Base-by-base conservation (phyloP, 495 filamentous ascomycete genomes). In the Hypoxylon lenormandii region DNA sequence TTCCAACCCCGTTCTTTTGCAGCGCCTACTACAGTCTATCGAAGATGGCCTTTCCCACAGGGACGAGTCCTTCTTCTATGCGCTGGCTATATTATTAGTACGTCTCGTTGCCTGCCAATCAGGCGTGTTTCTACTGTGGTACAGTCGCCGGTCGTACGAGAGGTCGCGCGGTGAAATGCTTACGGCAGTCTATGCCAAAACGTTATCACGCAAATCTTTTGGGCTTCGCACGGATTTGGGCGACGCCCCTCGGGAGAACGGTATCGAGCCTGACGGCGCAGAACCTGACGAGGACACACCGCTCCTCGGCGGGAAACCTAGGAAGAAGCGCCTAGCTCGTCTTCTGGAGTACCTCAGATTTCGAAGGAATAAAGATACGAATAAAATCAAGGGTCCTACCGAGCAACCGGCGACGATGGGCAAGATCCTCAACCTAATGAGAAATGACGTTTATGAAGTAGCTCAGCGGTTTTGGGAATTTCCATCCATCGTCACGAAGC, bases 111-210 rank as follows among this genome's bases (percentile, higher is more conserved):
- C 82, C 36, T 79, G 83, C 0, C 92, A 96, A 56, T 87, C 86
- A 0, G 84, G 83, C 8, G 88, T 93, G 0, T 85, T 94, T 62
- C 86, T 75, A 48, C 77, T 93, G 0, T 94, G 92, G 91, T 93
- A 87, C 70, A 84, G 85, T 53, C 83, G 92, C 49, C 84, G 92
- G 37, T 84, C 83, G 59, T 96, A 94, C 68, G 92, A 96, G 70
- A 81, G 92, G 50, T 91, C 90, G 4, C 80, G 92, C 43, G 92
- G 92, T 7, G 92, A 94, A 73, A 88, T 94, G 87, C 89, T 96
- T 50, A 94, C 91, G 56, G 93, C 92, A 86, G 81, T 95, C 22
- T 93, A 93, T 59, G 91, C 93, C 73, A 96, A 96, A 78, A 92
- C 91, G 0, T 77, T 95, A 7, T 85, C 87, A 4, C 80, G 92